Base-by-base conservation (phyloP, 192 early-diverging fungal species). In the Jimgerdemannia flammicorona region DNA sequence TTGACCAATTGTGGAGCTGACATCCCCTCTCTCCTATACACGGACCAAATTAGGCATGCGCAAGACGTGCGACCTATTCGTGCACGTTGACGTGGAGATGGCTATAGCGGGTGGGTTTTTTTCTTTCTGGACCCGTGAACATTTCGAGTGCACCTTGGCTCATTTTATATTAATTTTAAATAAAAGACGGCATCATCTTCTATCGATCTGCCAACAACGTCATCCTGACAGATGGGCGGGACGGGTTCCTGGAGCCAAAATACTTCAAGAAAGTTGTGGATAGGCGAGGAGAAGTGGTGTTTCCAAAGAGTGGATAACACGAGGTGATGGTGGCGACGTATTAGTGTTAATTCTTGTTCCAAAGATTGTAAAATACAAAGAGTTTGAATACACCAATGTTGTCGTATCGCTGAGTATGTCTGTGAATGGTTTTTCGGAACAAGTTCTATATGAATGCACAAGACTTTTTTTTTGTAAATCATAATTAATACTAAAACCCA, bases 131-230 rank as follows among this genome's bases (percentile, higher is more conserved):
- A 4, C 14, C 2, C 67, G 67, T 68, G 40, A 11, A 42, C 42
- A 42, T 72, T 72, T 29, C 1, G 14, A 44, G 19, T 17, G 3
- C 59, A 42, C 11, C 8, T n/a, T 70, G 10, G 29, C 59, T 14
- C 69, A 20, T 3, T 19, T 77, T 39, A 72, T 65, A 63, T 79
- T 39, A 43, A 69, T 71, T 49, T 39, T 64, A 54, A 40, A 64
- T 59, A 39, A 14, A 69, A 86, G 94, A 89, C 69, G 94, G 93
- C 0, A 91, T 96, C 74, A 80, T 84, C 72, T 96, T 98, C 74
- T 93, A 87, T 64, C 74, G 77, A 63, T 91, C 93, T n/a, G 76
- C 82, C 3, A 98, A 98, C 77, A 88, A 88, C 83, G 96, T 98
- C 4, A 88, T 96, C 44, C 79, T 94, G 69, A 93, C 89, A 8